Percentiles rank a stretch among this genome's conserved stretches.
These are phyloP conservation scores for Sordariomycetes sp. DNA, from an alignment of 2,329 filamentous ascomycete species.

Conservation along the genomic window DNA sequence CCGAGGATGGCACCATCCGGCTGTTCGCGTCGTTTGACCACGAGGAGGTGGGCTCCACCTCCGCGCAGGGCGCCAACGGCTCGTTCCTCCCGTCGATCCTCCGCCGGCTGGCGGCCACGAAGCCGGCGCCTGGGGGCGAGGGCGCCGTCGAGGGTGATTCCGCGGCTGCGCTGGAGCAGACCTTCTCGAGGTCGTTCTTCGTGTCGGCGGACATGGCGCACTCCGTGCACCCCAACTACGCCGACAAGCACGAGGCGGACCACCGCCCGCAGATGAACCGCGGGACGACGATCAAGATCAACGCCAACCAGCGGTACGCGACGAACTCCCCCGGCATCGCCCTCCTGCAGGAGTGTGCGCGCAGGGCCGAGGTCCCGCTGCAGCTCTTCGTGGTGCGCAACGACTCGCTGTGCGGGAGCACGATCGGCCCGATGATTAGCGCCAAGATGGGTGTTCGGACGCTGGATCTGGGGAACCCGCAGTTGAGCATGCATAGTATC, in stretches of 20 bases:
- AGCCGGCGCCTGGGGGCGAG: constrained; percentile 48
- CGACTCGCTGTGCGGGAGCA: constrained; percentile 87
- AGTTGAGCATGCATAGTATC: constrained; percentile 95
- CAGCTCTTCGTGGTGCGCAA: constrained; percentile 96
- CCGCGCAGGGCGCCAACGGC: constrained; percentile 86
- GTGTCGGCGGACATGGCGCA: constrained; percentile 97
- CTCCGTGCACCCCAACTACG: constrained; percentile 89
- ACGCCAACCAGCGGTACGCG: constrained; percentile 92
- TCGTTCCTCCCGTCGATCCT: constrained; percentile 82
- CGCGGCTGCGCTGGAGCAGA: constrained; percentile 84
- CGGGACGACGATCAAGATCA: constrained; percentile 94
- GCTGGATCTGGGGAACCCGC: constrained; percentile 84
- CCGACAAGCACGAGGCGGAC: constrained; percentile 77
- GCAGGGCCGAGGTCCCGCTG: constrained; percentile 62
- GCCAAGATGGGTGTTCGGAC: constrained; percentile 79
- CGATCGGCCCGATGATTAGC: constrained; percentile 92
- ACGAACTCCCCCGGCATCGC: constrained; percentile 95
- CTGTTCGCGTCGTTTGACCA: constrained; percentile 95
- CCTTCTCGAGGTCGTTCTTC: constrained; percentile 79
- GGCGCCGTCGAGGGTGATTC: constrained; percentile 44
- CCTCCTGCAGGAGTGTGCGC: constrained; percentile 76
- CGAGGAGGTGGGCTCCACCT: constrained; percentile 89
- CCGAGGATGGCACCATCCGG: constrained; percentile 69
- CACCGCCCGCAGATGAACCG: constrained; percentile 94
- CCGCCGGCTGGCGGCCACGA: constrained; percentile 65